Conservation (phyloP, 2,329 filamentous ascomycete species). For the Onygena corvina region DNA sequence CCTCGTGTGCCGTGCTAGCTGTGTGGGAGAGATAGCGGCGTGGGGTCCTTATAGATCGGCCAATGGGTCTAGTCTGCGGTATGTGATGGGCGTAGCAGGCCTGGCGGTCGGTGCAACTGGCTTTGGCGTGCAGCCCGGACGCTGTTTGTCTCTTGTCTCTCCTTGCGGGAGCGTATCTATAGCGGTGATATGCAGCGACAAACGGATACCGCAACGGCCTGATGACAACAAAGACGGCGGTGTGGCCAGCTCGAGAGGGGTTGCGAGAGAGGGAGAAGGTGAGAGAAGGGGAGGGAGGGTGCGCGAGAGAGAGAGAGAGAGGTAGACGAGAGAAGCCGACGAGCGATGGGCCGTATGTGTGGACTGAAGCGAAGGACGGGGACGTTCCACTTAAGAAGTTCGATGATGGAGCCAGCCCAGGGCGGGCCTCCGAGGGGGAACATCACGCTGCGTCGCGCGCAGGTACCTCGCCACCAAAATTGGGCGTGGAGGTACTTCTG, state of each 20-base stretch:
- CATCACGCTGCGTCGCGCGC: not conserved
- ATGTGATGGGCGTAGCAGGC: too few relatives aligned
- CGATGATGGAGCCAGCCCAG: not conserved
- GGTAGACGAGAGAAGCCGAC: not conserved
- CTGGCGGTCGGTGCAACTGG: not conserved
- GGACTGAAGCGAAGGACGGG: conserved; percentile 2
- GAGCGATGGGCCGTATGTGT: too few relatives aligned
- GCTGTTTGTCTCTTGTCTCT: not conserved
- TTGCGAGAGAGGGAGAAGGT: not conserved
- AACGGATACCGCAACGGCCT: conserved; percentile 1
- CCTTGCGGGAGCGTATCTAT: conserved; percentile 4
- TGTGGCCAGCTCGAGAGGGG: too few relatives aligned
- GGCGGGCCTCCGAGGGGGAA: conserved; percentile 1
- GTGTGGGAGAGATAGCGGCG: too few relatives aligned
- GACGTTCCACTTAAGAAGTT: conserved; percentile 6
- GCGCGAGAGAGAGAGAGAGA: not conserved
- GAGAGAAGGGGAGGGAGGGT: not conserved
- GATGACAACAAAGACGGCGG: too few relatives aligned
- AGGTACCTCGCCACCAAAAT: not conserved
- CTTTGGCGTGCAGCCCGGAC: not conserved
- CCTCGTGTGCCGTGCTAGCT: too few relatives aligned
- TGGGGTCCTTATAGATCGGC: not conserved
- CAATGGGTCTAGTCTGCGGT: not conserved
- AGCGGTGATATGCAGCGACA: not conserved
- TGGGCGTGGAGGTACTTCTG: not conserved